These are phyloP conservation scores for Gryganskiella cystojenkinii DNA, from an alignment of 192 early-diverging fungal genomes.

Conservation along the genomic window DNA sequence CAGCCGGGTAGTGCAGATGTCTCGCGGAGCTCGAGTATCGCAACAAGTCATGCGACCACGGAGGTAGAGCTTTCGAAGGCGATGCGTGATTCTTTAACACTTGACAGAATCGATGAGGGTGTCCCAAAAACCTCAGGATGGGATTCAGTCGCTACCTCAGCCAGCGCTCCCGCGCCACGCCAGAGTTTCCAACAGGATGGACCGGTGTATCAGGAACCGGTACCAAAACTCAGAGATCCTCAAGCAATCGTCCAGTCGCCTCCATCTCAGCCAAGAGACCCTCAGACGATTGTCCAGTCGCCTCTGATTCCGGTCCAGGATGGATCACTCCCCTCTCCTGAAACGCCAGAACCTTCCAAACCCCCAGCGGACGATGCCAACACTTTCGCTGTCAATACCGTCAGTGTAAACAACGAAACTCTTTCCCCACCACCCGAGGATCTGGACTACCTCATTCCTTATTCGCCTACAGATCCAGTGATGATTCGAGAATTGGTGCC, in stretches of 20 bases:
- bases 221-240: too few relatives aligned
- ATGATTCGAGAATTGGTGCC: background rate
- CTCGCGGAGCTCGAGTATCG: background rate
- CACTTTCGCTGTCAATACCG: background rate
- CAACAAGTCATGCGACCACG: background rate
- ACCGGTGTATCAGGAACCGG: too few relatives aligned
- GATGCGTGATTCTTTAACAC: background rate
- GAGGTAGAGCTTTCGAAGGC: background rate
- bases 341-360: background rate
- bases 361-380: background rate
- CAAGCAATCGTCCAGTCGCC: too few relatives aligned
- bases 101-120: too few relatives aligned
- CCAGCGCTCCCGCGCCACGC: background rate
- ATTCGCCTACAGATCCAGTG: background rate
- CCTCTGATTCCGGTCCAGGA: background rate
- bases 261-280: background rate
- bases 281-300: background rate
- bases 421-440: conserved; percentile 5
- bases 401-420: background rate
- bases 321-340: background rate
- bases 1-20: background rate
- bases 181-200: conserved; percentile 5
- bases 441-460: conserved; percentile 11
- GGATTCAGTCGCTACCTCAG: too few relatives aligned
- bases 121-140: background rate